A percentile compares a stretch with the other conserved stretches of the same genome.
phyloP scores from a whole-genome alignment of 2,329 filamentous ascomycete genomes.

The Rutstroemia sp. region DNA sequence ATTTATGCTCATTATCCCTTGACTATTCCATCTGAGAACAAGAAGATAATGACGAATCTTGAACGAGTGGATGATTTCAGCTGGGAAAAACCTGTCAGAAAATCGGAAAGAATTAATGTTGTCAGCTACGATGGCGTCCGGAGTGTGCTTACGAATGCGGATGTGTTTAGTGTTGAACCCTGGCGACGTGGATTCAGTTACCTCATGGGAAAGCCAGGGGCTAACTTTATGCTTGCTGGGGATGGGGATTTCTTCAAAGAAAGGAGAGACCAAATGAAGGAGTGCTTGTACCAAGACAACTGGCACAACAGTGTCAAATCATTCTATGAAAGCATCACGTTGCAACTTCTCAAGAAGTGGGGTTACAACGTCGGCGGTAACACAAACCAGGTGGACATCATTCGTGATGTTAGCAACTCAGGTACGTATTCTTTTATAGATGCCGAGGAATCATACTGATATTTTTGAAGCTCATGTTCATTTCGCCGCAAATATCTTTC shows the following conservation, averaged over 20 bases:
- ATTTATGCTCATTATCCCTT: slow-evolving; percentile 62
- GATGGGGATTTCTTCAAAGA: slow-evolving; percentile 41
- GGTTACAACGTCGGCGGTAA: slow-evolving; percentile 15
- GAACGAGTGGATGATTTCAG: slow-evolving; percentile 23
- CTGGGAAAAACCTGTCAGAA: slow-evolving; percentile 18
- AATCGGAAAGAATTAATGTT: slow-evolving; percentile 7
- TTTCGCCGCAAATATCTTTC: slow-evolving; percentile 46
- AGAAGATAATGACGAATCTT: slow-evolving; percentile 59
- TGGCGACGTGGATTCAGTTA: slow-evolving; percentile 5
- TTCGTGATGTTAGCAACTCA: slow-evolving; percentile 49
- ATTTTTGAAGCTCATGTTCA: slow-evolving; percentile 36
- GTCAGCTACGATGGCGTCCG: slow-evolving; percentile 17
- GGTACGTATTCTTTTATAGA: slow-evolving; percentile 35
- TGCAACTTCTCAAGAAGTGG: slow-evolving; percentile 37
- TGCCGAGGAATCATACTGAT: slow-evolving; percentile 37
- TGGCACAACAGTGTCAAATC: slow-evolving; percentile 55
- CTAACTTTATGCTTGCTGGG: slow-evolving; percentile 49
- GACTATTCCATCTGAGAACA: slow-evolving; percentile 62
- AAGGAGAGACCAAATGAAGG: slow-evolving; percentile 46
- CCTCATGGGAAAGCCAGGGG: slow-evolving; percentile 19
- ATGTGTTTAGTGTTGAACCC: slow-evolving; percentile 27
- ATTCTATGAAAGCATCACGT: slow-evolving; percentile 57
- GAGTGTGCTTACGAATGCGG: slow-evolving; percentile 24
- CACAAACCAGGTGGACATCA: slow-evolving; percentile 49
- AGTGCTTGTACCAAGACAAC: slow-evolving; percentile 51